Evolutionary conservation across 2,329 filamentous ascomycete genomes (phyloP).

Genomic region (Remersonia thermophila): DNA sequence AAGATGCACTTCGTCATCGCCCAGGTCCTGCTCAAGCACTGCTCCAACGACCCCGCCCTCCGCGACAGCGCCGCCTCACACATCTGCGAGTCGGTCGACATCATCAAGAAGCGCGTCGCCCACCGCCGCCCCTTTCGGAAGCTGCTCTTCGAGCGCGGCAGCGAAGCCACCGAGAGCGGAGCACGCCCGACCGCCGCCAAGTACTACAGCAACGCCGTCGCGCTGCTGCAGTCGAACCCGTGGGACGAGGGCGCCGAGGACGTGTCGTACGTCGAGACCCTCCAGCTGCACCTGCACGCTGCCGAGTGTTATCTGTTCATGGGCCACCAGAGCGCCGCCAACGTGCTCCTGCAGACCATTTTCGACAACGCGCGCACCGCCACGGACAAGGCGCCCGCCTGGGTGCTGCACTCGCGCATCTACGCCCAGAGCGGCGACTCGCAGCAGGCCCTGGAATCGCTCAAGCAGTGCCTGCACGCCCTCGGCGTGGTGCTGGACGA

Average conservation of each 20-base stretch:
- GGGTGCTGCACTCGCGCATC: conserved; percentile 71
- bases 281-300: conserved; percentile 64
- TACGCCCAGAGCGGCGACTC: conserved; percentile 63
- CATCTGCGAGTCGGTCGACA: conserved; percentile 62
- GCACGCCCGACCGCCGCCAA: conserved; percentile 70
- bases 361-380: conserved; percentile 58
- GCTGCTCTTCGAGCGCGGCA: conserved; percentile 67
- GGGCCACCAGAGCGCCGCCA: conserved; percentile 55
- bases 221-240: conserved; percentile 64
- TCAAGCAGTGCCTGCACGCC: conserved; percentile 59
- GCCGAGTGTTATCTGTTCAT: conserved; percentile 77
- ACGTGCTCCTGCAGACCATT: conserved; percentile 55
- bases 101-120: conserved; percentile 55
- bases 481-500: conserved; percentile 56
- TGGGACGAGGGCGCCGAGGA: conserved; percentile 63
- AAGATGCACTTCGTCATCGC: conserved; percentile 91
- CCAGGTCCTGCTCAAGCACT: conserved; percentile 65
- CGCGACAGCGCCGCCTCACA: conserved; percentile 69
- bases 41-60: conserved; percentile 44
- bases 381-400: conserved; percentile 72
- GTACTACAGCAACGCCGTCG: conserved; percentile 66
- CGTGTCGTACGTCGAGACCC: conserved; percentile 74
- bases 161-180: conserved; percentile 67
- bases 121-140: conserved; percentile 57
- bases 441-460: conserved; percentile 51